A percentile compares a stretch with the other conserved stretches of the same genome.
phyloP scores from a whole-genome alignment of 164 flowering plant species.

The Tetracentron sinense region DNA sequence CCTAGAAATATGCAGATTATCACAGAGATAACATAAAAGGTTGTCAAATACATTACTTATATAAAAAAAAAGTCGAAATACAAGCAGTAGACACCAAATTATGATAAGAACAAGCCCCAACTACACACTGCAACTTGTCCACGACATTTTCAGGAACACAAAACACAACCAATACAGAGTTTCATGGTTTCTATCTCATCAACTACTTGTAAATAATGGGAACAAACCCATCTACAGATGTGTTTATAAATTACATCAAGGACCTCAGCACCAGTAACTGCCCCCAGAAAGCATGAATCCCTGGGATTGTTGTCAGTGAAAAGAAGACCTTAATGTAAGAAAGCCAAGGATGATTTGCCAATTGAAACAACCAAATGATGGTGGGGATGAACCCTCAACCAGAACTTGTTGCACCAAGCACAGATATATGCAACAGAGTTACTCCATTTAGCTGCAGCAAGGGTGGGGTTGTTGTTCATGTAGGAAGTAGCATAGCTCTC shows the following conservation, averaged over 20 bases:
- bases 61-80: too few relatives aligned
- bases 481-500: constrained; percentile 7
- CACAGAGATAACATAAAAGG: too few relatives aligned
- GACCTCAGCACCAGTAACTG: constrained; percentile 13
- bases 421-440: constrained; percentile 21
- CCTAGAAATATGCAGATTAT: too few relatives aligned
- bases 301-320: constrained; percentile 7
- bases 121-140: too few relatives aligned
- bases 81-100: too few relatives aligned
- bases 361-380: constrained; percentile 39
- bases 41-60: too few relatives aligned
- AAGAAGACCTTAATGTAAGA: constrained; percentile 33
- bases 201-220: not conserved
- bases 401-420: constrained; percentile 20
- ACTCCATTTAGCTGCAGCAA: constrained; percentile 39
- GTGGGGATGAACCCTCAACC: constrained; percentile 27
- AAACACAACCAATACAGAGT: constrained; percentile 1
- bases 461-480: constrained; percentile 22
- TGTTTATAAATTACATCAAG: constrained; percentile 14
- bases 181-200: not conserved
- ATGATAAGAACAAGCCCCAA: too few relatives aligned
- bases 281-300: constrained; percentile 1
- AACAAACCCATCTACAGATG: not conserved
- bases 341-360: constrained; percentile 96
- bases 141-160: constrained; percentile 3